Evolutionary conservation across 2,329 filamentous ascomycete genomes (phyloP).

Genomic region (Tympanopsis confertula): DNA sequence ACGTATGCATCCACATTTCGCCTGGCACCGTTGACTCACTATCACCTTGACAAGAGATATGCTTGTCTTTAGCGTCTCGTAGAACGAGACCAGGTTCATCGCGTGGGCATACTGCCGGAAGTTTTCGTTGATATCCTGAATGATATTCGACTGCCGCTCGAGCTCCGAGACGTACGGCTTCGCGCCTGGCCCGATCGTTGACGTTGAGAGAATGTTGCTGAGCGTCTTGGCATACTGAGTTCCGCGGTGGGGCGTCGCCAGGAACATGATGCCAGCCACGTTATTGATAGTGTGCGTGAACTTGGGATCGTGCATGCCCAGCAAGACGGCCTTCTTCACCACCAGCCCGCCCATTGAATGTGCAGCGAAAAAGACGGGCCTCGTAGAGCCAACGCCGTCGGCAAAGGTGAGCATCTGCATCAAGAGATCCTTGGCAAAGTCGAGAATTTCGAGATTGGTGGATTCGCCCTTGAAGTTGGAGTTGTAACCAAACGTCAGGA

Average conservation of each 20-base stretch:
- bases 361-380: conserved; percentile 5
- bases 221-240: conserved; percentile 3
- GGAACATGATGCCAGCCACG: conserved; percentile 4
- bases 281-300: conserved; percentile 2
- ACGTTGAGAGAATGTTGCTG: conserved; percentile 3
- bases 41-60: conserved; percentile 2
- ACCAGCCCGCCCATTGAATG: conserved; percentile 6
- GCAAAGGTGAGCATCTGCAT: conserved; percentile 1
- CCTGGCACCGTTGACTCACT: too few species aligned
- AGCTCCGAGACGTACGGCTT: conserved; percentile 5
- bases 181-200: background rate
- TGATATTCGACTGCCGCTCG: background rate
- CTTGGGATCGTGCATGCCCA: conserved; percentile 3
- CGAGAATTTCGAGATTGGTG: conserved; percentile 2
- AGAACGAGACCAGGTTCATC: conserved; percentile 4
- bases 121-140: conserved; percentile 5
- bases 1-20: background rate
- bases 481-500: conserved; percentile 6
- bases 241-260: conserved; percentile 5
- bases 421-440: conserved; percentile 5
- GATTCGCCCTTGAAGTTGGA: conserved; percentile 2
- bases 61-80: conserved; percentile 4
- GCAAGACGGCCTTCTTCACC: conserved; percentile 4
- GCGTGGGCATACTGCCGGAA: conserved; percentile 3
- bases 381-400: conserved; percentile 3